phyloP scores from a whole-genome alignment of 345 rosid genomes.

The Excoecaria cochinchinensis region DNA sequence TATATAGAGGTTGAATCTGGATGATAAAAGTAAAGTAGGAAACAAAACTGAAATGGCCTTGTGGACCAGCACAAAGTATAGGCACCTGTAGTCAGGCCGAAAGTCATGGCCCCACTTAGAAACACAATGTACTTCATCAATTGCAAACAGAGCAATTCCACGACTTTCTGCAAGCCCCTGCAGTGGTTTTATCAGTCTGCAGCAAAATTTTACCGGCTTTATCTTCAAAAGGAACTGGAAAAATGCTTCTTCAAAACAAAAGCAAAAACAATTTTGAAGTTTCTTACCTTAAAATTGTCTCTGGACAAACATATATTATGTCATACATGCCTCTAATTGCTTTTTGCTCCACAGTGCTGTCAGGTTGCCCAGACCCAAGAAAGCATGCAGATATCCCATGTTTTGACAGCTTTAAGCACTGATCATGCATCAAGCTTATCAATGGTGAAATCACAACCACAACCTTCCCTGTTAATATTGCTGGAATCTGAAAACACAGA shows the following conservation, averaged over 20 bases:
- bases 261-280: not conserved
- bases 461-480: conserved; percentile 68
- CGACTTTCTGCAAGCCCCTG: conserved; percentile 70
- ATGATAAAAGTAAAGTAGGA: not conserved
- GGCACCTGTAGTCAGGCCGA: conserved; percentile 76
- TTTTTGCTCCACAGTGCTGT: conserved; percentile 70
- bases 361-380: conserved; percentile 96
- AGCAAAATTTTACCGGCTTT: conserved; percentile 12
- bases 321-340: conserved; percentile 83
- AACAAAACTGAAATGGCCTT: not conserved
- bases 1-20: not conserved
- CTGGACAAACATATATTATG: conserved; percentile 86
- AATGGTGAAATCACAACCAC: conserved; percentile 89
- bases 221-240: conserved; percentile 3
- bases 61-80: not conserved
- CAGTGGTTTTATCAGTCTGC: conserved; percentile 69
- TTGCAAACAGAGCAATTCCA: conserved; percentile 84
- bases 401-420: conserved; percentile 74
- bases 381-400: conserved; percentile 85
- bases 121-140: conserved; percentile 90
- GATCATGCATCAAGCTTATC: conserved; percentile 96
- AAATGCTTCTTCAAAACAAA: conserved; percentile 6
- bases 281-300: conserved; percentile 62
- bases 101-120: conserved; percentile 98
- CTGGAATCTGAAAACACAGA: conserved; percentile 89